These are phyloP conservation scores for Stagonosporopsis cucurbitacearum DNA, from an alignment of 2,329 filamentous ascomycete species.

Conservation along the genomic window DNA sequence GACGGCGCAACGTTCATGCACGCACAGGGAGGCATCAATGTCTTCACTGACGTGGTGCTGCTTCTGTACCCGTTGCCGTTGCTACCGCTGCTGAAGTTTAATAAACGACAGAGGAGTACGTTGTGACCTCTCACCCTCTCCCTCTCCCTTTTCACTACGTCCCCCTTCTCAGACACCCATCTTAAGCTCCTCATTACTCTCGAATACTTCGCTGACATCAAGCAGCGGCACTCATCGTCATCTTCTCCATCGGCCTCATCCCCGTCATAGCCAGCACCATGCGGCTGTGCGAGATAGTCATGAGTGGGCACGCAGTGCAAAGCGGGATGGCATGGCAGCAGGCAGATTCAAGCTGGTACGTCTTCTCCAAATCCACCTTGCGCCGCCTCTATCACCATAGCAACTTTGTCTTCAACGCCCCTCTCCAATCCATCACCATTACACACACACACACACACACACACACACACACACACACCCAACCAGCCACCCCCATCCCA, in stretches of 20 bases:
- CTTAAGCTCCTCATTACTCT: no score
- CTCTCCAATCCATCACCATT: no score
- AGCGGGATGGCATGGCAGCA: constrained; percentile 24
- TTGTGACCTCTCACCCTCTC: neutral
- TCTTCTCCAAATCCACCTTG: neutral
- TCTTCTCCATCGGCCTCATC: constrained; percentile 38
- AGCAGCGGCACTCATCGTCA: constrained; percentile 32
- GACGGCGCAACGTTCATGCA: constrained; percentile 29
- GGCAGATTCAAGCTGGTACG: constrained; percentile 33
- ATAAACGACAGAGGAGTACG: constrained; percentile 36
- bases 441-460: no score
- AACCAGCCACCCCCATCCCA: neutral
- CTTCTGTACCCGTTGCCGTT: constrained; percentile 36
- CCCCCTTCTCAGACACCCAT: no score
- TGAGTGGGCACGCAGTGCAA: constrained; percentile 20
- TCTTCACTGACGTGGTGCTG: constrained; percentile 32
- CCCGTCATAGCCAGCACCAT: constrained; percentile 37
- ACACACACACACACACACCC: no score
- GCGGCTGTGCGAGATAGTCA: constrained; percentile 36
- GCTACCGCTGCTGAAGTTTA: constrained; percentile 32
- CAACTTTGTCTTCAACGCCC: no score
- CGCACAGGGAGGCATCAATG: constrained; percentile 32
- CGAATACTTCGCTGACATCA: neutral
- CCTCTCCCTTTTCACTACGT: neutral
- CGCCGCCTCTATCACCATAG: no score